Evolutionary conservation across 805 yeast genomes (phyloP), one percentile per base, ranked within the genome.

Genomic region (Ogataea methanolica): DNA sequence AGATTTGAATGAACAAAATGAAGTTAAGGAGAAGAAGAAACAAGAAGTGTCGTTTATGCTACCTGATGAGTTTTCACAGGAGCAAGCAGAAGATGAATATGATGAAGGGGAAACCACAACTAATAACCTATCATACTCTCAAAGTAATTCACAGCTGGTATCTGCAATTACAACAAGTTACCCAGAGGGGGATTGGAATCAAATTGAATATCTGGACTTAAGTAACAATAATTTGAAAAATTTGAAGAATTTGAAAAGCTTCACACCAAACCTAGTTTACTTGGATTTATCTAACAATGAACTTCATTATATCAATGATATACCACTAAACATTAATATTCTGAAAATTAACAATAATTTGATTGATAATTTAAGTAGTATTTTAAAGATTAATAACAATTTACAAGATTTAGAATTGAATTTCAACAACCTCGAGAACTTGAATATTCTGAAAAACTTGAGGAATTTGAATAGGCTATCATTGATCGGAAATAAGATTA

Each of bases 51-150:
- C 62, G 4, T 60, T 61, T 36, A 43, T 42, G 9, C 41, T 59
- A 17, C 61, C 59, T n/a, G 41, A 41, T 26, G 41, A 17, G 12
- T 22, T 7, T 19, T 11, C 11, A 8, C 12, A 26, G 2, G 31
- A 26, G 9, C 34, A 26, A 21, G 16, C 2, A 4, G 26, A n/a
- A 8, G n/a, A 22, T 15, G 43, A 17, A 3, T 8, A 19, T 7
- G 41, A 41, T 15, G 41, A 40, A 9, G 42, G 22, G 14, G 31
- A 35, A 35, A 31, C 41, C 19, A 2, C 23, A 14, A 38, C 45
- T n/a, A 45, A 17, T 15, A 75, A 76, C 41, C 45, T 75, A 4
- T 73, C 82, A 3, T 79, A 78, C 53, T 67, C 80, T 2, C 75
- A 76, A 51, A 68, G 78, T 0, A 71, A 71, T 47, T 68, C 61